A percentile compares a stretch with the other conserved stretches of the same genome.
These are phyloP conservation scores for Decorospora gaudefroyi DNA, from an alignment of 2,329 filamentous ascomycete genomes.

Conservation along the genomic window DNA sequence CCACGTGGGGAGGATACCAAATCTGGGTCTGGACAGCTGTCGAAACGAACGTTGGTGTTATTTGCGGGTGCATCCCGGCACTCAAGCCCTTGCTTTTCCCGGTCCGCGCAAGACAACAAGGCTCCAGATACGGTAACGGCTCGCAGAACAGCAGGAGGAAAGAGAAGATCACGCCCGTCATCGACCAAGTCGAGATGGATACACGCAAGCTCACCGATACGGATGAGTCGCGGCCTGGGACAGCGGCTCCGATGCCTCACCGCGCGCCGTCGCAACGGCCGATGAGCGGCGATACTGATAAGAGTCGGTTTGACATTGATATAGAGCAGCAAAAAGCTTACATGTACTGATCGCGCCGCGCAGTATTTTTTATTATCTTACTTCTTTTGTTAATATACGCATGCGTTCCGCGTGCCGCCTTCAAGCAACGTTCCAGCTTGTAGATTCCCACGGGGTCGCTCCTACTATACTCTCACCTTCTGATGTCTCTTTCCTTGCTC, in stretches of 20 bases:
- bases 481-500: conserved; percentile 17
- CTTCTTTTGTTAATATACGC: conserved; percentile 23
- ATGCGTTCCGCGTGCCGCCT: conserved; percentile 18
- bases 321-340: conserved; percentile 45
- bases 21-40: conserved; percentile 52
- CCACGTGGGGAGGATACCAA: conserved; percentile 53
- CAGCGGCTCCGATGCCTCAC: conserved; percentile 25
- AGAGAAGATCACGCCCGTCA: conserved; percentile 40
- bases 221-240: conserved; percentile 33
- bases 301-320: conserved; percentile 42
- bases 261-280: conserved; percentile 31
- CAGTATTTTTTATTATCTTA: conserved; percentile 19
- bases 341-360: conserved; percentile 39
- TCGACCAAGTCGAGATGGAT: conserved; percentile 44
- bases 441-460: conserved; percentile 21
- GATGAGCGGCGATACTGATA: conserved; percentile 43
- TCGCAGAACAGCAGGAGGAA: conserved; percentile 38
- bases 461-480: conserved; percentile 18
- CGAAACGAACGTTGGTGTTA: conserved; percentile 52
- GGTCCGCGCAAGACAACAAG: conserved; percentile 36
- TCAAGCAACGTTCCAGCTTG: conserved; percentile 20
- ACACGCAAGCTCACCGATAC: conserved; percentile 36
- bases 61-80: conserved; percentile 53
- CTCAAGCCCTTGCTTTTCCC: conserved; percentile 50
- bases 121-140: conserved; percentile 39